Conservation (phyloP, 2,329 filamentous ascomycete species). For the Annulohypoxylon truncatum region DNA sequence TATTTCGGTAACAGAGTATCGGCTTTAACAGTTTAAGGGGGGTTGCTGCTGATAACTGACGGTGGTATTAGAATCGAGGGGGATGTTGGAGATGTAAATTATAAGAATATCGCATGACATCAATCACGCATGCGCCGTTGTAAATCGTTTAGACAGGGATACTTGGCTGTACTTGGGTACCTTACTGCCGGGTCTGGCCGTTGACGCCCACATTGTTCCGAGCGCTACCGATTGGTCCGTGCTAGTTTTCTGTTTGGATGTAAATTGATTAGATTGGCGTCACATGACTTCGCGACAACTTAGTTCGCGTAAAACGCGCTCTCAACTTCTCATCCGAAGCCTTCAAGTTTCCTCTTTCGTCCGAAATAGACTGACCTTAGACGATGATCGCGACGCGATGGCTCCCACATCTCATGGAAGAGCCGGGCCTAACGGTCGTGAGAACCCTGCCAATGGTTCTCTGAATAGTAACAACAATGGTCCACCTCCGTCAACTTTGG, state of each 20-base stretch:
- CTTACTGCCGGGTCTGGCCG: not conserved
- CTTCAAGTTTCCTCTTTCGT: slow-evolving; percentile 1
- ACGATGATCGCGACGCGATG: slow-evolving; percentile 38
- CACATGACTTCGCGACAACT: slow-evolving; percentile 38
- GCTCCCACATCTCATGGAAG: slow-evolving; percentile 50
- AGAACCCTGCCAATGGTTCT: slow-evolving; percentile 40
- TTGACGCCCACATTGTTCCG: not conserved
- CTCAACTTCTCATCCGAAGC: slow-evolving; percentile 8
- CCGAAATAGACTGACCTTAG: not conserved
- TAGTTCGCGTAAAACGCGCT: slow-evolving; percentile 36
- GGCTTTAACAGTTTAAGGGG: not conserved
- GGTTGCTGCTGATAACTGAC: not conserved
- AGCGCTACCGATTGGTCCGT: not conserved
- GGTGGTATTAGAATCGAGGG: not conserved
- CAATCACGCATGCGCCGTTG: slow-evolving; percentile 6
- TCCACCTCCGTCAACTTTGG: slow-evolving; percentile 81
- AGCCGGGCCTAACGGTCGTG: slow-evolving; percentile 41
- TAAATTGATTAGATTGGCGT: slow-evolving; percentile 9
- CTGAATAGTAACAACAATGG: slow-evolving; percentile 43
- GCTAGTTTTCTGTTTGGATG: not conserved
- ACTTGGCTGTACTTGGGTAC: not conserved
- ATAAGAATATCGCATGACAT: slow-evolving; percentile 22
- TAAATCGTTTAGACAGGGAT: not conserved
- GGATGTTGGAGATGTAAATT: not conserved
- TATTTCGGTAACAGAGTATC: not conserved